These are phyloP conservation scores for Kwoniella europaea DNA, from an alignment of 768 basidiomycete species.

Conservation along the genomic window DNA sequence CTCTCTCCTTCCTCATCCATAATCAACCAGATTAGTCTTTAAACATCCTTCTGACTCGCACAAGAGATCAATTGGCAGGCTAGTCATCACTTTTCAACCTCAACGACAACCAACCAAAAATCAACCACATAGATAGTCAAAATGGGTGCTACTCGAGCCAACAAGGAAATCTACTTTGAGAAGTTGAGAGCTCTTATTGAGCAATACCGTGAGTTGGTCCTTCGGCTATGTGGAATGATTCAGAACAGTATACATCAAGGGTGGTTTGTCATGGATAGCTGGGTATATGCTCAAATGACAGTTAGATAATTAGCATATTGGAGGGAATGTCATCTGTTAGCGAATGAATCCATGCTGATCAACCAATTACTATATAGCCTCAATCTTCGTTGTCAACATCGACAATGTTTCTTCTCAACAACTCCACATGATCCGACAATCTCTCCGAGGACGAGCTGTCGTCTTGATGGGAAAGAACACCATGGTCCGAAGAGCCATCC, in stretches of 20 bases:
- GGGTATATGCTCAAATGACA: too few species aligned
- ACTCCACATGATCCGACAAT: slow-evolving; percentile 81
- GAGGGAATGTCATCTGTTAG: slow-evolving; percentile 9
- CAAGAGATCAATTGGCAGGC: slow-evolving; percentile 56
- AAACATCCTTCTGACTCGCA: slow-evolving; percentile 55
- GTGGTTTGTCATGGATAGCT: too few species aligned
- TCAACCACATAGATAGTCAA: slow-evolving; percentile 55
- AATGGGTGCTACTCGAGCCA: slow-evolving; percentile 91
- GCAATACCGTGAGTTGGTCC: slow-evolving; percentile 74
- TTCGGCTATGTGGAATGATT: neutral
- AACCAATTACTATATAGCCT: slow-evolving; percentile 59
- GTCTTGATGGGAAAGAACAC: slow-evolving; percentile 99
- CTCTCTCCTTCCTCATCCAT: slow-evolving; percentile 18
- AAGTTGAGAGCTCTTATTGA: slow-evolving; percentile 92
- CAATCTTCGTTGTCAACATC: slow-evolving; percentile 98
- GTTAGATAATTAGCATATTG: neutral
- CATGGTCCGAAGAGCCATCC: slow-evolving; percentile 98
- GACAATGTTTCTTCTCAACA: slow-evolving; percentile 99
- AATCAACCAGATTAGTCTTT: slow-evolving; percentile 46
- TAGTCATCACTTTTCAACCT: slow-evolving; percentile 20
- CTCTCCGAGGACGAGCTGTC: slow-evolving; percentile 93
- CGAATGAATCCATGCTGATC: slow-evolving; percentile 13
- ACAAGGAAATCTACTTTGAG: slow-evolving; percentile 87
- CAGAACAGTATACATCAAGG: too few species aligned
- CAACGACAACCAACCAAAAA: slow-evolving; percentile 21